Conservation (phyloP, 179 eudicot species). For the Carnegiea gigantea region DNA sequence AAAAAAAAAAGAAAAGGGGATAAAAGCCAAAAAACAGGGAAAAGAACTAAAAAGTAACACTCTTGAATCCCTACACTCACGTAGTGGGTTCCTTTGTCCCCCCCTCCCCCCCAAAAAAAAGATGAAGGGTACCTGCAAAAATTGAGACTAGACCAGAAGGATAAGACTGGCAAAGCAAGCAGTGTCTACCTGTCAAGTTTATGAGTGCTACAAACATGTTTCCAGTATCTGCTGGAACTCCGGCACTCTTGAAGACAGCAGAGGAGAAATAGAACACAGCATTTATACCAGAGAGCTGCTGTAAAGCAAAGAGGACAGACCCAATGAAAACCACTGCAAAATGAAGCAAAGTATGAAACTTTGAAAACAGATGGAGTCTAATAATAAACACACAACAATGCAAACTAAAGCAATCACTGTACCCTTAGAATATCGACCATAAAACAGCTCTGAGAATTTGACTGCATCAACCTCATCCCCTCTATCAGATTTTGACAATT, state of each 20-base stretch:
- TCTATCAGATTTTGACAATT: conserved; percentile 68
- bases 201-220: conserved; percentile 68
- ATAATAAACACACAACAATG: neutral
- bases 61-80: neutral
- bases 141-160: neutral
- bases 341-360: conserved; percentile 29
- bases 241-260: conserved; percentile 77
- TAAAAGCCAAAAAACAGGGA: neutral
- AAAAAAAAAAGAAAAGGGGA: no score
- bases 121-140: neutral
- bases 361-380: conserved; percentile 2
- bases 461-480: conserved; percentile 69
- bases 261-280: conserved; percentile 97
- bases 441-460: conserved; percentile 58
- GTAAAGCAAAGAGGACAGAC: conserved; percentile 76
- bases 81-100: neutral
- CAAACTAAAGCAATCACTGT: neutral
- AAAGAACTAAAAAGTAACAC: neutral
- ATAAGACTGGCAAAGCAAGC: conserved; percentile 8
- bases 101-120: neutral
- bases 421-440: conserved; percentile 73
- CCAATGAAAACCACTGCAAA: conserved; percentile 89
- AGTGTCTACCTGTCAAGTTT: conserved; percentile 61
- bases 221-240: conserved; percentile 79
- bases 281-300: conserved; percentile 95